A percentile compares a stretch with the other conserved stretches of the same genome.
These are phyloP conservation scores for Aegilops sharonensis DNA, from an alignment of 176 grass and related monocot species.

Conservation along the genomic window DNA sequence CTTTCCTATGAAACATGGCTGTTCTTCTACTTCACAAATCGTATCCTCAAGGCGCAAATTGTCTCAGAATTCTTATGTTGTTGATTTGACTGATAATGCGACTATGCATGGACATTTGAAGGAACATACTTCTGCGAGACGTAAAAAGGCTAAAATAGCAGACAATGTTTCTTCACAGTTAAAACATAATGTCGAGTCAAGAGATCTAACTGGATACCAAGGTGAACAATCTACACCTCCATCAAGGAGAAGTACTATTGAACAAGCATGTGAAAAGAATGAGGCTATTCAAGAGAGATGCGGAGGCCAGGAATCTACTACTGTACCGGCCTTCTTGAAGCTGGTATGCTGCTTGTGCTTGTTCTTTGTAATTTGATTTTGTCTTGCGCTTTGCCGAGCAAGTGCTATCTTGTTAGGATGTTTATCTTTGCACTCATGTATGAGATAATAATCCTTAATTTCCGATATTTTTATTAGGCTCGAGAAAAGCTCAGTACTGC, in stretches of 20 bases:
- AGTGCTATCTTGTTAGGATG: conserved; percentile 9
- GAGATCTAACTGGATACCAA: conserved; percentile 14
- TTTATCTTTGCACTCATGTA: background rate
- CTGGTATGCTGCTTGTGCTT: conserved; percentile 46
- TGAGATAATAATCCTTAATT: conserved; percentile 18
- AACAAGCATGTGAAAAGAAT: conserved; percentile 40
- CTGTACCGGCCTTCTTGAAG: conserved; percentile 63
- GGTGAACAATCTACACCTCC: conserved; percentile 23
- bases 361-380: conserved; percentile 7
- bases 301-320: conserved; percentile 40
- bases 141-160: conserved; percentile 63
- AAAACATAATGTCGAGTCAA: conserved; percentile 35
- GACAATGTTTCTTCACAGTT: conserved; percentile 31
- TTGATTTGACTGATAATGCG: conserved; percentile 48
- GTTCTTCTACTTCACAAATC: conserved; percentile 31
- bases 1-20: conserved; percentile 44
- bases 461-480: conserved; percentile 48
- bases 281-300: conserved; percentile 35
- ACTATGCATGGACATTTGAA: background rate
- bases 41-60: conserved; percentile 28
- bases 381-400: background rate
- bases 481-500: conserved; percentile 57
- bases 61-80: conserved; percentile 39
- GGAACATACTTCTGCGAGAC: conserved; percentile 31
- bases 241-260: conserved; percentile 16